phyloP scores from a whole-genome alignment of 352 stramenopile species.

The Phytophthora fragariae region DNA sequence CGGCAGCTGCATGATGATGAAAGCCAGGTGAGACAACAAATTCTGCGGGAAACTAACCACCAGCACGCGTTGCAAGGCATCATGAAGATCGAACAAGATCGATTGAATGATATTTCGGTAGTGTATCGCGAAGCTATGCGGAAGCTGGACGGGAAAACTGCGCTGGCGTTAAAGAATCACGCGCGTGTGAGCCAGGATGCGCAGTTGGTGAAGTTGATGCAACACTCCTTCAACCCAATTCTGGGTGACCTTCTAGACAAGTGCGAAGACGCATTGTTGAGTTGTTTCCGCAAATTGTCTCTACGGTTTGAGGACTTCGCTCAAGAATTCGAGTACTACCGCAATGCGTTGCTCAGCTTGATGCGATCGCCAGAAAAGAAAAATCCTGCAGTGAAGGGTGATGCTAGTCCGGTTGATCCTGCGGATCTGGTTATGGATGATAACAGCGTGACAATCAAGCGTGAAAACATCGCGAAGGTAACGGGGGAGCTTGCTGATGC shows the following conservation, averaged over 20 bases:
- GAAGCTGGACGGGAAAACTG: conserved; percentile 54
- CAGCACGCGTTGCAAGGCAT: conserved; percentile 71
- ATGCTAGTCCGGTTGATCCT: conserved; percentile 15
- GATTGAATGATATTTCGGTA: conserved; percentile 57
- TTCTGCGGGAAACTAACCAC: conserved; percentile 63
- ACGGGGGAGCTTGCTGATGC: conserved; percentile 15
- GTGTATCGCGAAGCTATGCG: conserved; percentile 71
- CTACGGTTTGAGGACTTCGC: conserved; percentile 76
- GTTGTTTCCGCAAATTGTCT: conserved; percentile 69
- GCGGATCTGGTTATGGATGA: conserved; percentile 29
- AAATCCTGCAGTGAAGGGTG: conserved; percentile 21
- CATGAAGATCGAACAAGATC: conserved; percentile 78
- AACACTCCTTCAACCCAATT: conserved; percentile 75
- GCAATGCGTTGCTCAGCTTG: conserved; percentile 61
- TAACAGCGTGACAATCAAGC: conserved; percentile 50
- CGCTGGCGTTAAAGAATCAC: conserved; percentile 60
- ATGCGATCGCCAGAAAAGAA: conserved; percentile 29
- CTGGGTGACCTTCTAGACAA: conserved; percentile 65
- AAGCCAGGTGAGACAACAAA: conserved; percentile 55
- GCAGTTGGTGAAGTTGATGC: conserved; percentile 71
- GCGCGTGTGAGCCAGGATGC: conserved; percentile 67
- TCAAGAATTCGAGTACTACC: conserved; percentile 86
- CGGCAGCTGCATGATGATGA: conserved; percentile 64
- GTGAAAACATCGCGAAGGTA: conserved; percentile 50
- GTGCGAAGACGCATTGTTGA: conserved; percentile 76